Conservation (phyloP, 2,329 filamentous ascomycete species). For the Epichloe sylvatica region DNA sequence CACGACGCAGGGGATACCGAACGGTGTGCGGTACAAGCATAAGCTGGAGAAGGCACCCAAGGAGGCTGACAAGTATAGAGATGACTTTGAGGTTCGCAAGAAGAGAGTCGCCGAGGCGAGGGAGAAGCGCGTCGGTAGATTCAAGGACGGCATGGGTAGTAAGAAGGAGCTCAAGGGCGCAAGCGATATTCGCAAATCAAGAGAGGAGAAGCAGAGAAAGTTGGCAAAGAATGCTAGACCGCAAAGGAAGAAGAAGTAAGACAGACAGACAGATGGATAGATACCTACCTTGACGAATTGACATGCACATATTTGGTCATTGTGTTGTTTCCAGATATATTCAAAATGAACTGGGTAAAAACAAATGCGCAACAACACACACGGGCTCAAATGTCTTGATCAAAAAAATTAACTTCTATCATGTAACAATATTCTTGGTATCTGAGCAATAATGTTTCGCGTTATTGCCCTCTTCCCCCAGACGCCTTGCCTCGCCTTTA, state of each 20-base stretch:
- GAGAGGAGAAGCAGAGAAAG: conserved; percentile 61
- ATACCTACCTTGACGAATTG: no score
- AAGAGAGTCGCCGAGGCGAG: conserved; percentile 77
- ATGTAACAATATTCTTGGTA: no score
- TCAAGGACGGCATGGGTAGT: conserved; percentile 59
- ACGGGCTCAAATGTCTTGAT: no score
- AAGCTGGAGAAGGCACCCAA: conserved; percentile 81
- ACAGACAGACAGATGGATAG: no score
- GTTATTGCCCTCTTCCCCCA: no score
- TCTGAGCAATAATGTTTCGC: no score
- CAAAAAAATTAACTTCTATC: no score
- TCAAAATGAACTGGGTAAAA: no score
- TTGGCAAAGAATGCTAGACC: conserved; percentile 83
- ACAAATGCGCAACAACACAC: no score
- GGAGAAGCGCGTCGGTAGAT: conserved; percentile 67
- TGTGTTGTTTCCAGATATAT: no score
- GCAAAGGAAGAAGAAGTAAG: conserved; percentile 36
- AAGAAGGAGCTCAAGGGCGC: conserved; percentile 64
- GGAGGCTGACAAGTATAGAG: conserved; percentile 79
- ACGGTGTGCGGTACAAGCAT: conserved; percentile 57
- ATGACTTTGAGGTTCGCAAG: conserved; percentile 83
- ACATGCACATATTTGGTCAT: no score
- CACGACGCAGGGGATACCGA: conserved; percentile 12
- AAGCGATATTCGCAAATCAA: conserved; percentile 72
- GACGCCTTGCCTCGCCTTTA: no score